Evolutionary conservation across 2,329 filamentous ascomycete genomes (phyloP).

Genomic region (Colletotrichum eremochloae): DNA sequence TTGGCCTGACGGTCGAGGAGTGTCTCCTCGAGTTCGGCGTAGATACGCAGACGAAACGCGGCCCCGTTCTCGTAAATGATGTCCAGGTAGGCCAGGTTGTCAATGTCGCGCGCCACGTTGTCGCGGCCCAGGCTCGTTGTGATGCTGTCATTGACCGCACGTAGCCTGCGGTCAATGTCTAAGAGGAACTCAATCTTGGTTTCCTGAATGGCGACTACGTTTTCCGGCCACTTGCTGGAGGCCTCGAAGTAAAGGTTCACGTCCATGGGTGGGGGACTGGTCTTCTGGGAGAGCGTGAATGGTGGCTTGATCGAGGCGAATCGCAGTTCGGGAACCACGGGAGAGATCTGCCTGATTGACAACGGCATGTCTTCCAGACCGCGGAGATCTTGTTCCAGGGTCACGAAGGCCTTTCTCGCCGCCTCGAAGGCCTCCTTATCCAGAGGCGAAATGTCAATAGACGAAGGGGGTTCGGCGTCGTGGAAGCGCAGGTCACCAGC

Average conservation of each 20-base stretch:
- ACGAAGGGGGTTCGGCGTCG: conserved; percentile 63
- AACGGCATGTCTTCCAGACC: conserved; percentile 86
- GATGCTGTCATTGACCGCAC: conserved; percentile 70
- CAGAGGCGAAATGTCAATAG: conserved; percentile 61
- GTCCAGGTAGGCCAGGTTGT: conserved; percentile 88
- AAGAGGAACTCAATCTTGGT: conserved; percentile 93
- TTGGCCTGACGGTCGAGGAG: conserved; percentile 84
- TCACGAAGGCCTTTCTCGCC: conserved; percentile 77
- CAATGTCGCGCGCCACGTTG: conserved; percentile 74
- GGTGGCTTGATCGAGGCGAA: conserved; percentile 76
- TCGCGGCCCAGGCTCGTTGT: conserved; percentile 84
- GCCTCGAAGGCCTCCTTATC: conserved; percentile 74
- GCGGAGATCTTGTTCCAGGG: conserved; percentile 82
- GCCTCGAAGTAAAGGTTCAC: conserved; percentile 92
- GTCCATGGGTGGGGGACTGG: conserved; percentile 72
- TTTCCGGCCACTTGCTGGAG: conserved; percentile 94
- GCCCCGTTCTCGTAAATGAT: conserved; percentile 79
- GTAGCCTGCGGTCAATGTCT: conserved; percentile 79
- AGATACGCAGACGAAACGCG: conserved; percentile 86
- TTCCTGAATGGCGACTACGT: conserved; percentile 89
- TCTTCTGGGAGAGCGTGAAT: conserved; percentile 59
- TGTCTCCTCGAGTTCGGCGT: conserved; percentile 87
- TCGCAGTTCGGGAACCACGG: conserved; percentile 79
- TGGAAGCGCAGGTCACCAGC: conserved; percentile 66
- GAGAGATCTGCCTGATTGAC: conserved; percentile 84